A percentile compares a stretch with the other conserved stretches of the same genome.
These are phyloP conservation scores for Oxytropis ochrocephala DNA, from an alignment of 306 rosid genomes.

Conservation along the genomic window DNA sequence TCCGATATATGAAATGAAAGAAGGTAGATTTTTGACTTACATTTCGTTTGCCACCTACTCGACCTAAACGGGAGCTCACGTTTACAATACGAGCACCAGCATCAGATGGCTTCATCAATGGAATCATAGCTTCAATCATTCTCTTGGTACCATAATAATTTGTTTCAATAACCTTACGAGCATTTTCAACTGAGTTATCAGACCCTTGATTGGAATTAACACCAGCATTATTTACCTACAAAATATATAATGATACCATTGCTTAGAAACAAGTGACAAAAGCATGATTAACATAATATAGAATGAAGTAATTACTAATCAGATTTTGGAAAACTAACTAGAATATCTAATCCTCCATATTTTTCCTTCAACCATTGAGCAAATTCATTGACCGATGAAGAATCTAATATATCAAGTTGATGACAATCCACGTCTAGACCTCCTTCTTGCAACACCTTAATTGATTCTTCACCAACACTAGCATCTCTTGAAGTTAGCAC, in stretches of 20 bases:
- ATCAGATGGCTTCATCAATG: slow-evolving; percentile 73
- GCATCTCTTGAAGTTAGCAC: slow-evolving; percentile 74
- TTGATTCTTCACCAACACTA: slow-evolving; percentile 75
- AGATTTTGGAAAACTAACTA: slow-evolving; percentile 43
- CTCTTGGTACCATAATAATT: slow-evolving; percentile 79
- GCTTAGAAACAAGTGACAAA: background rate
- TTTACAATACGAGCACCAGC: slow-evolving; percentile 77
- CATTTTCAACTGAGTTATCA: slow-evolving; percentile 54
- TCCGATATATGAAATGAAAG: too few relatives aligned
- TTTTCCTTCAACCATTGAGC: slow-evolving; percentile 66
- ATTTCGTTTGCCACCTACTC: slow-evolving; percentile 63
- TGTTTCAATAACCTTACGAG: slow-evolving; percentile 56
- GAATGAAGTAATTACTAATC: too few relatives aligned
- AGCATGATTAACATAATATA: background rate
- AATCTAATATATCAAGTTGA: slow-evolving; percentile 78
- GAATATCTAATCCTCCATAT: slow-evolving; percentile 78
- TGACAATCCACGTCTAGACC: slow-evolving; percentile 68
- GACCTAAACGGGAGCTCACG: slow-evolving; percentile 78
- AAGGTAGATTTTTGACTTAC: slow-evolving; percentile 43
- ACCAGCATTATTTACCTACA: slow-evolving; percentile 88
- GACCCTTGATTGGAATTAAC: slow-evolving; percentile 70
- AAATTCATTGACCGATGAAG: slow-evolving; percentile 49
- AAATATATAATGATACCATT: background rate
- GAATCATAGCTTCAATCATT: slow-evolving; percentile 80
- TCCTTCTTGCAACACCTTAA: slow-evolving; percentile 85